Evolutionary conservation across 352 stramenopile genomes (phyloP).

Genomic region (Phytophthora meadii): DNA sequence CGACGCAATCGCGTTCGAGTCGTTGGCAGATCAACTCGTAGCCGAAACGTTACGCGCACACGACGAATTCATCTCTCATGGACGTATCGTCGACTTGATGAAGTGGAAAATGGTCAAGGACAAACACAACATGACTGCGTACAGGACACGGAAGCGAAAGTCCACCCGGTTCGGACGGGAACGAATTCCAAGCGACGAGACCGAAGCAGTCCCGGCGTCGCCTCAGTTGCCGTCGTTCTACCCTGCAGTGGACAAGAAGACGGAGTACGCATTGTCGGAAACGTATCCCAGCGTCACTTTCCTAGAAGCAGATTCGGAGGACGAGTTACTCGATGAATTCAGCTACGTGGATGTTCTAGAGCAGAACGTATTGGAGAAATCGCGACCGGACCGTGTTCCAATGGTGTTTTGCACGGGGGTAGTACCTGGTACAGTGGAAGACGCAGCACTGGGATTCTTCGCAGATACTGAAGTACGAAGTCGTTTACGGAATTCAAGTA

Average conservation of each 20-base stretch:
- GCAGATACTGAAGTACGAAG: constrained; percentile 42
- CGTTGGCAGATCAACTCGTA: constrained; percentile 55
- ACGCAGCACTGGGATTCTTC: constrained; percentile 44
- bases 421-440: constrained; percentile 47
- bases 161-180: constrained; percentile 13
- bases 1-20: constrained; percentile 20
- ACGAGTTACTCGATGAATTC: constrained; percentile 18
- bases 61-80: constrained; percentile 47
- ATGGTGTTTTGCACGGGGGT: constrained; percentile 38
- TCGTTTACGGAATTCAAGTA: constrained; percentile 27
- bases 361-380: constrained; percentile 36
- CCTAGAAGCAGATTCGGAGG: constrained; percentile 18
- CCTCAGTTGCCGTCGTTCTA: constrained; percentile 32
- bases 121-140: constrained; percentile 58
- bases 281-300: constrained; percentile 28
- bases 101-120: constrained; percentile 59
- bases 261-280: constrained; percentile 14
- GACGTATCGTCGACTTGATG: constrained; percentile 35
- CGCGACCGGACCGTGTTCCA: constrained; percentile 28
- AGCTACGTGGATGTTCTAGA: constrained; percentile 25
- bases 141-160: constrained; percentile 39
- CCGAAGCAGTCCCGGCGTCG: constrained; percentile 33
- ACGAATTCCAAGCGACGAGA: constrained; percentile 24
- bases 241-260: constrained; percentile 15
- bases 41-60: constrained; percentile 58